phyloP scores from a whole-genome alignment of 805 yeast genomes.

The Hanseniaspora clermontiae region DNA sequence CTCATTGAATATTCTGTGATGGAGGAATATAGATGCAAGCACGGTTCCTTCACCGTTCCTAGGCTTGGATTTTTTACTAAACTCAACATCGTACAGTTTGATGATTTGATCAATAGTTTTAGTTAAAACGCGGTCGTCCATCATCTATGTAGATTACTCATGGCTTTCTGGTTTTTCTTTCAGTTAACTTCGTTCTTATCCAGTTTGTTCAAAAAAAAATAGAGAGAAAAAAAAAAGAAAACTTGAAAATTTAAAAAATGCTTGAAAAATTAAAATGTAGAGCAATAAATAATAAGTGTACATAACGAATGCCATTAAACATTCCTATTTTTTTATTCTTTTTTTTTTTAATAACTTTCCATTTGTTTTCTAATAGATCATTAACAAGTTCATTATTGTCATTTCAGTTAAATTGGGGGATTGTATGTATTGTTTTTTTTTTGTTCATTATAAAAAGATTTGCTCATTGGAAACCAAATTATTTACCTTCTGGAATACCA shows the following conservation, averaged over 20 bases:
- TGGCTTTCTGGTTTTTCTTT: not conserved
- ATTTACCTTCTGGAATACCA: slow-evolving; percentile 31
- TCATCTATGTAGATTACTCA: not conserved
- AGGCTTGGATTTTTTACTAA: slow-evolving; percentile 5
- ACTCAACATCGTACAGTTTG: not conserved
- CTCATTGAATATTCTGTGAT: not conserved
- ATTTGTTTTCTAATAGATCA: not conserved
- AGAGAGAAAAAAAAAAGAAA: not conserved
- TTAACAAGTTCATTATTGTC: not conserved
- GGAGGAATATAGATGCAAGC: not conserved
- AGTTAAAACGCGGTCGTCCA: not conserved
- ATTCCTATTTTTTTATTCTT: not conserved
- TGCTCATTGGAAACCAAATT: not conserved
- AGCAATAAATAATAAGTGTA: not conserved
- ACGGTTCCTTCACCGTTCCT: slow-evolving; percentile 1
- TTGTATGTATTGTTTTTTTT: not conserved
- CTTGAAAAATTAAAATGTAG: not conserved
- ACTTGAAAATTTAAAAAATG: not conserved
- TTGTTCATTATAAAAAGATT: not conserved
- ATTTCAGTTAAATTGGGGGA: not conserved
- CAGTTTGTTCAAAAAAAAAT: not conserved
- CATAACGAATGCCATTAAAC: not conserved
- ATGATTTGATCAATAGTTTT: not conserved
- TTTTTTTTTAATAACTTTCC: not conserved
- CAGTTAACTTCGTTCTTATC: not conserved